A percentile compares a stretch with the other conserved stretches of the same genome.
Evolutionary conservation across 1,284 basidiomycete species (phyloP).

Genomic region (Tremellales sp.): DNA sequence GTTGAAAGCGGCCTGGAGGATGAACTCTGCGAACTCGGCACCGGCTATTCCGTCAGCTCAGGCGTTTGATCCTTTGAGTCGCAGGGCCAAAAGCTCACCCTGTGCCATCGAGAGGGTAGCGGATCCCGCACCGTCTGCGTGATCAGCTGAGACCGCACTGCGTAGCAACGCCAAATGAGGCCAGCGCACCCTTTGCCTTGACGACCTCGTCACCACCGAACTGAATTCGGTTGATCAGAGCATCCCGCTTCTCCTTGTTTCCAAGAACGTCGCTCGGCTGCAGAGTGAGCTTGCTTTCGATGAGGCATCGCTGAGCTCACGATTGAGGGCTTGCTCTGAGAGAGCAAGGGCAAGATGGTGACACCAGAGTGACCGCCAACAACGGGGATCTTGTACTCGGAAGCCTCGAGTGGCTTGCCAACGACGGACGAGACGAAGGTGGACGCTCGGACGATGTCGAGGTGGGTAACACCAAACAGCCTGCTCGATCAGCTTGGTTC

Average conservation of each 20-base stretch:
- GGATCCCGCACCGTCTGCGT: conserved; percentile 75
- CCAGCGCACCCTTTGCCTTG: conserved; percentile 45
- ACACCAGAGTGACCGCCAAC: conserved; percentile 94
- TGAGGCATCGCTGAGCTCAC: conserved; percentile 12
- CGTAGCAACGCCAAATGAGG: neutral
- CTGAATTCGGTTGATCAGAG: conserved; percentile 80
- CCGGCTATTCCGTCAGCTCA: conserved; percentile 53
- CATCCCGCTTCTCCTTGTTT: conserved; percentile 60
- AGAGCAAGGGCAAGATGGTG: conserved; percentile 93
- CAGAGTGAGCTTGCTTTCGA: conserved; percentile 2
- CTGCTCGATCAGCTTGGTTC: conserved; percentile 15
- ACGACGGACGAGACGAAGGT: conserved; percentile 80
- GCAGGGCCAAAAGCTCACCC: conserved; percentile 35
- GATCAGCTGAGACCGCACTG: conserved; percentile 39
- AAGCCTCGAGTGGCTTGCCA: conserved; percentile 60
- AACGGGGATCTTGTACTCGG: conserved; percentile 72
- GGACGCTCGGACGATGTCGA: conserved; percentile 92
- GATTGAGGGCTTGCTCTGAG: conserved; percentile 59
- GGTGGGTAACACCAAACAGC: conserved; percentile 82
- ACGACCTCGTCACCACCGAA: conserved; percentile 80
- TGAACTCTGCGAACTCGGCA: conserved; percentile 77
- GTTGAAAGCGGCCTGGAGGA: conserved; percentile 72
- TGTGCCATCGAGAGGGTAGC: conserved; percentile 94
- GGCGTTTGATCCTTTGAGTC: neutral
- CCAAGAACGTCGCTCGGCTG: conserved; percentile 36